These are phyloP conservation scores for Nematocida major DNA, from an alignment of 371 early-diverging fungal species.

Conservation along the genomic window DNA sequence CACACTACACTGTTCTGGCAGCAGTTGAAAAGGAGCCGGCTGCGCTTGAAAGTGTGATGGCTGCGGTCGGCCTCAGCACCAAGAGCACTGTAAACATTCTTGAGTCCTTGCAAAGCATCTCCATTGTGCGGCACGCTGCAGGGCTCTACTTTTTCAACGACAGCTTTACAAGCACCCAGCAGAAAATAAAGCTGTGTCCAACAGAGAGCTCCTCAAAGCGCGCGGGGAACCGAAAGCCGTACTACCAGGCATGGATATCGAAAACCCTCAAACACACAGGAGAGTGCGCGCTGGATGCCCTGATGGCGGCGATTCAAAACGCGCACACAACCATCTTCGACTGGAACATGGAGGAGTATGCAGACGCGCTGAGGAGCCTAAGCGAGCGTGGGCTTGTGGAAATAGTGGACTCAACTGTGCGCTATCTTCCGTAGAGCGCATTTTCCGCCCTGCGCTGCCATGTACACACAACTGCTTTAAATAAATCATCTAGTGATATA, in stretches of 20 bases:
- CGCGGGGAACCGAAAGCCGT: slow-evolving; percentile 40
- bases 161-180: not conserved
- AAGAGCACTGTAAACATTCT: not conserved
- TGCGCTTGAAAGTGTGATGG: not conserved
- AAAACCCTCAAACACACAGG: not conserved
- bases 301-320: not conserved
- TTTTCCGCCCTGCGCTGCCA: not conserved
- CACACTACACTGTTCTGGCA: slow-evolving; percentile 12
- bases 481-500: too few relatives aligned
- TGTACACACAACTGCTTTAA: too few relatives aligned
- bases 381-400: slow-evolving; percentile 41
- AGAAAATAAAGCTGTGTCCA: not conserved
- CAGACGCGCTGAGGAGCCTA: slow-evolving; percentile 17
- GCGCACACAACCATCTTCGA: slow-evolving; percentile 4
- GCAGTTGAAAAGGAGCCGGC: not conserved
- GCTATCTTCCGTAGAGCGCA: slow-evolving; percentile 18
- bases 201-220: not conserved
- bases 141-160: slow-evolving; percentile 8
- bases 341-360: slow-evolving; percentile 26
- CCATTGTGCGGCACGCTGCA: not conserved
- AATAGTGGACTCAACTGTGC: slow-evolving; percentile 1
- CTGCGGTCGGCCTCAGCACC: not conserved
- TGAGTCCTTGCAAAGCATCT: not conserved
- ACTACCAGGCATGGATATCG: slow-evolving; percentile 49
- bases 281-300: not conserved